Evolutionary conservation across 345 rosid species (phyloP), one percentile per base, ranked within the genome.

Genomic region (Camelina hispida): DNA sequence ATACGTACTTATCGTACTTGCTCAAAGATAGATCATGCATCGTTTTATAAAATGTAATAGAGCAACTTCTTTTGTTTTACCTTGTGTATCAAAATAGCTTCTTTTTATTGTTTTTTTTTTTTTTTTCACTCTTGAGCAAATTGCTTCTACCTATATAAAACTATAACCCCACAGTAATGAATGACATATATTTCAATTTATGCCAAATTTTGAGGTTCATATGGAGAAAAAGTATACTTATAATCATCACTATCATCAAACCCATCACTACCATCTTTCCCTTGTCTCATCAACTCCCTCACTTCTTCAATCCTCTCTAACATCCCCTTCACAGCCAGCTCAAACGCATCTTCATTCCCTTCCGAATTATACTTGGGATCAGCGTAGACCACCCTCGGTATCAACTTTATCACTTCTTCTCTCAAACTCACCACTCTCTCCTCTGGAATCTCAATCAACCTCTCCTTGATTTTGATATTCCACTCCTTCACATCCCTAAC

Each of bases 171-270:
- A 61, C 54, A 50, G 6, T 59, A 43, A 46, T 63, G 50, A 43
- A 46, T 63, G 50, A 40, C 69, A 68, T 22, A 68, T 7, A 1
- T 42, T 52, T 17, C 20, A 18, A 25, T 46, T 71, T 25, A 77
- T 25, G 62, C n/a, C 66, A 7, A 68, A 57, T 68, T 16, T 32
- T 79, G 67, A 71, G 67, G 51, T 42, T 68, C 82, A 77, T 83
- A 82, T 15, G 82, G 58, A 59, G 86, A 73, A 75, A 85, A 86
- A n/a, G 87, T 78, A 68, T 46, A 88, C 78, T 83, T 88, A 28
- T 79, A 81, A 78, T 85, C 87, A 81, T 89, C 88, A 60, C 79
- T 73, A 61, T 83, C 87, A 35, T 86, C 86, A 73, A 89, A 89
- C 32, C 90, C 89, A 66, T 78, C 51, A 79, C 83, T 60, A 23